phyloP scores from a whole-genome alignment of 2,329 filamentous ascomycete species.

The Fusarium heterosporum region DNA sequence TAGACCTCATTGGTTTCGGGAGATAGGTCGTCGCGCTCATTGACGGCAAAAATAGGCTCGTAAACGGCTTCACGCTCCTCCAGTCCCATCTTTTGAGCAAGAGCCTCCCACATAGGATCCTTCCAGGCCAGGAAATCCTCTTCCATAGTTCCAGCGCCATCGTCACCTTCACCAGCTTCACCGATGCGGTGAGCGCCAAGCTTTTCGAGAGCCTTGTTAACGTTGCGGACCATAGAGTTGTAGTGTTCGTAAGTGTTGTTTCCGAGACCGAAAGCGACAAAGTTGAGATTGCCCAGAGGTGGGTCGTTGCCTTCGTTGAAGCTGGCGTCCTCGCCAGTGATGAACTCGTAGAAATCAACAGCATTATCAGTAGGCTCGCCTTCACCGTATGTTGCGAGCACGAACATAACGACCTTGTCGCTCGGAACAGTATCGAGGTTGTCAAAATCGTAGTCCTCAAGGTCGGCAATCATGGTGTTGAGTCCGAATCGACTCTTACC shows the following conservation, averaged over 20 bases:
- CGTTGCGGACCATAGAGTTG: conserved; percentile 96
- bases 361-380: conserved; percentile 99
- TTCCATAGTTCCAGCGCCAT: conserved; percentile 99
- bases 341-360: conserved; percentile 98
- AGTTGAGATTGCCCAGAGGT: conserved; percentile 85
- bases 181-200: conserved; percentile 88
- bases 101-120: conserved; percentile 95
- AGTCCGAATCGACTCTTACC: conserved; percentile 95
- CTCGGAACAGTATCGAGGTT: conserved; percentile 89
- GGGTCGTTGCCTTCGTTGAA: conserved; percentile 82
- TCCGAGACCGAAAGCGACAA: conserved; percentile 93
- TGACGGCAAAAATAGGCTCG: conserved; percentile 89
- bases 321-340: conserved; percentile 81
- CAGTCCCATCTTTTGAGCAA: conserved; percentile 84
- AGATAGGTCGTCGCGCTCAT: conserved; percentile 78
- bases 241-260: conserved; percentile 99
- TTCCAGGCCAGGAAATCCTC: conserved; percentile 99
- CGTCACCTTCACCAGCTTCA: conserved; percentile 92
- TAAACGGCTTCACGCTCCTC: conserved; percentile 97
- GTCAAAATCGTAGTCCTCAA: conserved; percentile 98
- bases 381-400: conserved; percentile 97
- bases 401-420: conserved; percentile 94
- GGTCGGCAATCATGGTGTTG: conserved; percentile 97
- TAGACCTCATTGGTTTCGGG: conserved; percentile 86
- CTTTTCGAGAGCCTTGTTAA: conserved; percentile 83